Conservation (phyloP, 371 early-diverging fungal genomes). For the Actinomucor elegans region DNA sequence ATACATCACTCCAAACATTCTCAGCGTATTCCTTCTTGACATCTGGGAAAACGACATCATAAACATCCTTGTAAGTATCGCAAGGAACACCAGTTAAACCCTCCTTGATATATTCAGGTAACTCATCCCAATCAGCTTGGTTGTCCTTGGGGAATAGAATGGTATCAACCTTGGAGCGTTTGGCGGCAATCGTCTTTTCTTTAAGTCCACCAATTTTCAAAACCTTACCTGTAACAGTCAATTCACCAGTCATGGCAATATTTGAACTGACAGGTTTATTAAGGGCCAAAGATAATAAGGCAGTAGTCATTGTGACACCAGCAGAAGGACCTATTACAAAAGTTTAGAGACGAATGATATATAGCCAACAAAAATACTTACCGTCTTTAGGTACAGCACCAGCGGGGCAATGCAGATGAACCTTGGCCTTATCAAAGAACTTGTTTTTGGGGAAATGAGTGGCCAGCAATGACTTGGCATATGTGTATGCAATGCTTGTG, state of each 20-base stretch:
- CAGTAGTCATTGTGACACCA: constrained; percentile 94
- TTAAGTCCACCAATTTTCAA: constrained; percentile 96
- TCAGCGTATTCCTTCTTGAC: constrained; percentile 23
- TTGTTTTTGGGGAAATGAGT: constrained; percentile 76
- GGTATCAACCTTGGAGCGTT: constrained; percentile 86
- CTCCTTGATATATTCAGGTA: constrained; percentile 88
- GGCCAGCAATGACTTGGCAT: constrained; percentile 78
- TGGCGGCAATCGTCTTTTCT: constrained; percentile 97
- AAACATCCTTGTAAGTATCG: constrained; percentile 78
- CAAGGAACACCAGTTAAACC: constrained; percentile 86
- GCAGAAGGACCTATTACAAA: constrained; percentile 82
- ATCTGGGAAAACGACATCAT: constrained; percentile 30
- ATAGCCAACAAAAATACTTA: constrained; percentile 22
- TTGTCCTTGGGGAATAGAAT: constrained; percentile 92
- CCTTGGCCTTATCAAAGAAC: constrained; percentile 86
- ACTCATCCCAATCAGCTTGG: constrained; percentile 91
- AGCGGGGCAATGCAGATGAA: constrained; percentile 97
- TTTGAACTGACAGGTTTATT: constrained; percentile 71
- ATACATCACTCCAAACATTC: constrained; percentile 18
- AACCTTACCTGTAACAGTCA: constrained; percentile 95
- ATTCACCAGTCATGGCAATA: constrained; percentile 97
- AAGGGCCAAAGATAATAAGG: constrained; percentile 88
- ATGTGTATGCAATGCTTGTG: constrained; percentile 94
- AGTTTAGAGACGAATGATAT: background rate
- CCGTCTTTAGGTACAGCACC: constrained; percentile 98